Conservation (phyloP, 176 grass and related monocot species). For the Hyparrhenia diplandra region DNA sequence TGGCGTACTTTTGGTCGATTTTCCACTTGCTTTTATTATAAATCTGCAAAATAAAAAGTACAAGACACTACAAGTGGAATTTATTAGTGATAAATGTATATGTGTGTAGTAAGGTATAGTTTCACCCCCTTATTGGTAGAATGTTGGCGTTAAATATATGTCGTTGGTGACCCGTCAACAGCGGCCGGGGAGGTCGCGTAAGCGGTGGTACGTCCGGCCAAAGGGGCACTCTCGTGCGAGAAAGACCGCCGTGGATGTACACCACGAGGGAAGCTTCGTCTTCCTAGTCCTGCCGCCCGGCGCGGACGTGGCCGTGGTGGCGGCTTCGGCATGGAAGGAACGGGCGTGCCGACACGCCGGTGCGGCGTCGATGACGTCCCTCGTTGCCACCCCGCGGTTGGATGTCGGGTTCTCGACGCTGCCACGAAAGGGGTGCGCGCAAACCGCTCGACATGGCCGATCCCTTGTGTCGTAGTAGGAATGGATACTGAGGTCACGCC, state of each 20-base stretch:
- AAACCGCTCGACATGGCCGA: not conserved
- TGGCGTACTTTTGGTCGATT: too few species aligned
- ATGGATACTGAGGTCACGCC: not conserved
- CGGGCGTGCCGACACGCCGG: constrained; percentile 1
- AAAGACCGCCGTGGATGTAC: not conserved
- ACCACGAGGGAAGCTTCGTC: not conserved
- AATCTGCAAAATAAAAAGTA: too few species aligned
- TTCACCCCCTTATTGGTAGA: too few species aligned
- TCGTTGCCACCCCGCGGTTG: not conserved
- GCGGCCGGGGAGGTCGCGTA: not conserved
- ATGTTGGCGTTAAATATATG: too few species aligned
- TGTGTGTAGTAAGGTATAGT: too few species aligned
- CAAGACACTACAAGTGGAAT: too few species aligned
- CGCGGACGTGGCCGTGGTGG: too few species aligned
- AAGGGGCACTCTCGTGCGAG: not conserved
- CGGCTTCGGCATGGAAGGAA: not conserved
- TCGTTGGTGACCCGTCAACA: too few species aligned
- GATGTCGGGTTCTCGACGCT: not conserved
- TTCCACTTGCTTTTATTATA: too few species aligned
- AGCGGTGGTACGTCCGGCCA: not conserved
- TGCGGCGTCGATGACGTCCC: not conserved
- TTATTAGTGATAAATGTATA: too few species aligned
- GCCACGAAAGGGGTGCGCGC: not conserved
- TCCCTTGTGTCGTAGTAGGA: not conserved
- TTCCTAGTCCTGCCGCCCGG: too few species aligned